Percentiles rank a stretch among this genome's conserved stretches.
Conservation (phyloP, 805 yeast species). For the Candida rishiriensis region DNA sequence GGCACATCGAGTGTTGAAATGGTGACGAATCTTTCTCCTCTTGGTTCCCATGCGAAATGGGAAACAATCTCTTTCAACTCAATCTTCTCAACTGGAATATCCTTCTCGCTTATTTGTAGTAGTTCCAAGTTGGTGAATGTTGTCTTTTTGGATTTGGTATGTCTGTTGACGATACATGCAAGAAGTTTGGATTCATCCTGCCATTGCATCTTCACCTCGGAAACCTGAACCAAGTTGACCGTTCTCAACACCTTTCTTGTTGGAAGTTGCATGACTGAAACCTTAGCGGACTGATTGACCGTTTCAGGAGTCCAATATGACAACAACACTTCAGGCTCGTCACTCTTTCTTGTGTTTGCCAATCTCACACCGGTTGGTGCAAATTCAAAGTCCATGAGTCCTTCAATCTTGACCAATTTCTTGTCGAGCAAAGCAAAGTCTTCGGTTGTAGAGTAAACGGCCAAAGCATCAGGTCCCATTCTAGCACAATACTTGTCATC, state of each 20-base stretch:
- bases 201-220: conserved; percentile 90
- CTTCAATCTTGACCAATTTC: conserved; percentile 78
- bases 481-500: conserved; percentile 94
- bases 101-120: conserved; percentile 81
- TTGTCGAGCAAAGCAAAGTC: conserved; percentile 79
- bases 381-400: conserved; percentile 87
- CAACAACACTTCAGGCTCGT: conserved; percentile 58
- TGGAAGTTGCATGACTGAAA: conserved; percentile 83
- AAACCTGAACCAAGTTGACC: conserved; percentile 90
- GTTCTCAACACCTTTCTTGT: conserved; percentile 81
- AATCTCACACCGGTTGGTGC: conserved; percentile 84
- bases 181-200: conserved; percentile 78
- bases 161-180: conserved; percentile 95
- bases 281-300: conserved; percentile 90
- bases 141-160: conserved; percentile 92
- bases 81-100: conserved; percentile 89
- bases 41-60: conserved; percentile 95
- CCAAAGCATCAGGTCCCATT: conserved; percentile 87
- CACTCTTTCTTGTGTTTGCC: conserved; percentile 46
- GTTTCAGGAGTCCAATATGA: conserved; percentile 96
- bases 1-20: conserved; percentile 57
- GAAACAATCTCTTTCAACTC: conserved; percentile 87
- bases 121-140: conserved; percentile 87
- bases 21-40: conserved; percentile 77
- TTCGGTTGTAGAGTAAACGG: conserved; percentile 74